A percentile compares a stretch with the other conserved stretches of the same genome.
These are phyloP conservation scores for Penicillium maclennaniae DNA, from an alignment of 495 filamentous ascomycete species.

Conservation along the genomic window DNA sequence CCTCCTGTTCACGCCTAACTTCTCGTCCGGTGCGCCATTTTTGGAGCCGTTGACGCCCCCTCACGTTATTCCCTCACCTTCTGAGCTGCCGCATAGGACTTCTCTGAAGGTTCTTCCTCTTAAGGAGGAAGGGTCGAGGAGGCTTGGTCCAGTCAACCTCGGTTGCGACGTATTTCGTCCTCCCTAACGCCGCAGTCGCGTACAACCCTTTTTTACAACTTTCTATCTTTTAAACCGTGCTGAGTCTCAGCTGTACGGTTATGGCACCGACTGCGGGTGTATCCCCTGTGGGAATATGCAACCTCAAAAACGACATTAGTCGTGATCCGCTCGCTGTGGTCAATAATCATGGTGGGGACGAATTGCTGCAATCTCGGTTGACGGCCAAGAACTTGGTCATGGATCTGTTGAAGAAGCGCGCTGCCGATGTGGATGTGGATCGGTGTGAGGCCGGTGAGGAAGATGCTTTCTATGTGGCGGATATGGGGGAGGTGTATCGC, in stretches of 20 bases:
- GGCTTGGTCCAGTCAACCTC: conserved; percentile 59
- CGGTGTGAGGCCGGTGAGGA: conserved; percentile 84
- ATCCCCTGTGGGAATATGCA: conserved; percentile 48
- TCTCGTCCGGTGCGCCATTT: conserved; percentile 53
- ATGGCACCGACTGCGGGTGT: conserved; percentile 72
- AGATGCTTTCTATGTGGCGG: conserved; percentile 96
- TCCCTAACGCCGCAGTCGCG: conserved; percentile 64
- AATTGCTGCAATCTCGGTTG: conserved; percentile 45
- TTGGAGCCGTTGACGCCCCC: conserved; percentile 49
- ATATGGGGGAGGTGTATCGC: conserved; percentile 97
- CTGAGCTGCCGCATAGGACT: conserved; percentile 99
- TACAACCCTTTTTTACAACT: conserved; percentile 14
- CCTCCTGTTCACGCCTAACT: conserved; percentile 64
- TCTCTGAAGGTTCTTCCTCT: conserved; percentile 96
- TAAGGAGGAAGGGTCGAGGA: conserved; percentile 38
- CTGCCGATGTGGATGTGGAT: conserved; percentile 78
- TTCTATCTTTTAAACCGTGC: conserved; percentile 28
- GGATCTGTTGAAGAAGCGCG: conserved; percentile 74
- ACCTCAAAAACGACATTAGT: conserved; percentile 34
- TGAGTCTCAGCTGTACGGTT: conserved; percentile 44
- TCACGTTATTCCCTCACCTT: conserved; percentile 50
- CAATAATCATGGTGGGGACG: conserved; percentile 39
- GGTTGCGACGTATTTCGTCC: conserved; percentile 86
- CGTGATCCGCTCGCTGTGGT: conserved; percentile 23
- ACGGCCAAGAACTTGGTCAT: conserved; percentile 61